Conservation (phyloP, 2,329 filamentous ascomycete genomes). For the Aspergillus quadricinctus region DNA sequence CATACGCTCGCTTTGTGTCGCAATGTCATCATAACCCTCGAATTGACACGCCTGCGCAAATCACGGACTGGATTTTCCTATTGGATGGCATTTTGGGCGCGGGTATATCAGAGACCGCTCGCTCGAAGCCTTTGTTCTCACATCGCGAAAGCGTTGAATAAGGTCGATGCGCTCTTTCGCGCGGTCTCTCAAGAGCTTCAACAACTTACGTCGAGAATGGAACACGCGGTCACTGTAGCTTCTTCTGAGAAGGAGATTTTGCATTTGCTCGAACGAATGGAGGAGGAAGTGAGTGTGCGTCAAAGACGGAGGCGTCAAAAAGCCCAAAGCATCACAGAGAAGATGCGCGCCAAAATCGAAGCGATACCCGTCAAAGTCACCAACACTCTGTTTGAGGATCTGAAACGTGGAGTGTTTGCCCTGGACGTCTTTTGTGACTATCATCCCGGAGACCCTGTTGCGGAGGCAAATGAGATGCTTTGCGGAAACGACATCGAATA, state of each 20-base stretch:
- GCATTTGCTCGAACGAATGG: slow-evolving; percentile 21
- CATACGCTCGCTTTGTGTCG: slow-evolving; percentile 24
- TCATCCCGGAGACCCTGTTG: slow-evolving; percentile 25
- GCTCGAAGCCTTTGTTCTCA: slow-evolving; percentile 10
- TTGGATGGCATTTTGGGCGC: slow-evolving; percentile 28
- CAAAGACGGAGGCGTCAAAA: slow-evolving; percentile 20
- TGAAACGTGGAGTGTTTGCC: slow-evolving; percentile 30
- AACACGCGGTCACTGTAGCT: slow-evolving; percentile 13
- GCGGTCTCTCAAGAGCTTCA: slow-evolving; percentile 21
- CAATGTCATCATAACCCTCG: slow-evolving; percentile 22
- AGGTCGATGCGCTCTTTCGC: slow-evolving; percentile 25
- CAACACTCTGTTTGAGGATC: slow-evolving; percentile 24
- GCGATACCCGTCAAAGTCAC: slow-evolving; percentile 25
- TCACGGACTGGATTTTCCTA: slow-evolving; percentile 23
- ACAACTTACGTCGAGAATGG: slow-evolving; percentile 18
- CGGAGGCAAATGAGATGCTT: slow-evolving; percentile 20
- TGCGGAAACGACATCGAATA: slow-evolving; percentile 1
- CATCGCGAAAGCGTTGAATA: slow-evolving; percentile 12
- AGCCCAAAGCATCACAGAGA: slow-evolving; percentile 18
- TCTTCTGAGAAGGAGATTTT: slow-evolving; percentile 19
- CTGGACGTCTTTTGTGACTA: slow-evolving; percentile 28
- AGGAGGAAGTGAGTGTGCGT: slow-evolving; percentile 18
- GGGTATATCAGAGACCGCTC: slow-evolving; percentile 20
- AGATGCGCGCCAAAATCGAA: slow-evolving; percentile 22
- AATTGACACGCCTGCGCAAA: slow-evolving; percentile 27